Evolutionary conservation across 495 filamentous ascomycete genomes (phyloP).

Genomic region (Penicillium fimorum): DNA sequence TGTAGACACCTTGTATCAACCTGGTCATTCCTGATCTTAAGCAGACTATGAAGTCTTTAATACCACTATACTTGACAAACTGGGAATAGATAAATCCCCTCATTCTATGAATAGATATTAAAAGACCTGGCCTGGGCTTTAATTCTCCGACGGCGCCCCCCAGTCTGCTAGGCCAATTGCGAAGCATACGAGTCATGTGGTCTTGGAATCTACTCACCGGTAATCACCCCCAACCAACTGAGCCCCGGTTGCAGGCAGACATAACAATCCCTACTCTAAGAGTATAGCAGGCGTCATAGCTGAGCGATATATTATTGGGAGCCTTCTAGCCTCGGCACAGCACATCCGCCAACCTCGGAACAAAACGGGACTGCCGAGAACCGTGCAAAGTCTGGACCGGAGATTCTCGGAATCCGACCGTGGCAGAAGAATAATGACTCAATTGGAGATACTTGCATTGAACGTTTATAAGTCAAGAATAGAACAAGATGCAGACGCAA

Average conservation of each 20-base stretch:
- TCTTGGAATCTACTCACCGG: slow-evolving; percentile 11
- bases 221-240: slow-evolving; percentile 3
- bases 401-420: not conserved
- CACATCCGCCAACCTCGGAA: slow-evolving; percentile 20
- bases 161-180: slow-evolving; percentile 20
- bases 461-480: not conserved
- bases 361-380: slow-evolving; percentile 24
- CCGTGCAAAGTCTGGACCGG: slow-evolving; percentile 6
- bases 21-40: not conserved
- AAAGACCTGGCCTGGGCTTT: slow-evolving; percentile 10
- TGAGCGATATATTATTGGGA: slow-evolving; percentile 7
- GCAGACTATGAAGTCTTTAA: not conserved
- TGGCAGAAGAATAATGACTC: not conserved
- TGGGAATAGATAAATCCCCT: not conserved
- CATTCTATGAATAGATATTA: not conserved
- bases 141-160: slow-evolving; percentile 26
- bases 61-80: not conserved
- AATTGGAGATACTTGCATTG: not conserved
- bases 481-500: not conserved
- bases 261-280: not conserved
- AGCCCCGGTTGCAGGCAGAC: not conserved
- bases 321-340: slow-evolving; percentile 19
- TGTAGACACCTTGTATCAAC: not conserved
- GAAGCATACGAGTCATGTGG: slow-evolving; percentile 26
- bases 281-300: slow-evolving; percentile 1